Base-by-base conservation (phyloP, 2,329 filamentous ascomycete species). In the Xylariomycetidae sp. region DNA sequence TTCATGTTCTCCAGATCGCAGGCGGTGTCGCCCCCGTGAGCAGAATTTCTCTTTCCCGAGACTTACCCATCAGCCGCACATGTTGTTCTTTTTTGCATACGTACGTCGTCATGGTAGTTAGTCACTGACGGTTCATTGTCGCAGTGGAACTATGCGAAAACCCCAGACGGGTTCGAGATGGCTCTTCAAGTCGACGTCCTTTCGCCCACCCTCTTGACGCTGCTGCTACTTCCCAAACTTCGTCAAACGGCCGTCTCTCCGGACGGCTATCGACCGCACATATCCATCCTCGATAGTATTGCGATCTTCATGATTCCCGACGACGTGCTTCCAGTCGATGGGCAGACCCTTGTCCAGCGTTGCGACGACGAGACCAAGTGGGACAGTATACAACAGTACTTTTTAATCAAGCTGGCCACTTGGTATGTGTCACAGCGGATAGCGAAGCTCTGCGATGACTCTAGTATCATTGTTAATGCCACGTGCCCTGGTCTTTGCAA, bases 401-500 rank as follows among this genome's bases (percentile, higher is more conserved):
- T 23, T 23, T 23, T 23, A n/a, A 27, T 20, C 25, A 19, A 31
- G 5, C 20, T 17, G 20, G 20, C 20, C 8, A 23, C 20, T 8
- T 23, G 20, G 20, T 23, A 23, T n/a, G 20, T 23, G 8, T 8
- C 20, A 8, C 8, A 23, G n/a, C 8, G 8, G 8, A n/a, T 23
- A n/a, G 20, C 20, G 20, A n/a, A 23, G 20, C 8, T 23, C 20
- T 23, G 20, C 20, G n/a, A 23, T n/a, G 20, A 23, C 20, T 23
- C 20, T 8, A n/a, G n/a, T n/a, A 23, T 23, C 20, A 23, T 23
- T n/a, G 20, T 23, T 16, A 36, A 36, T 5, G 37, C 37, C 2
- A 13, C 19, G 6, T 40, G 33, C 25, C 37, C 37, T 2, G 37
- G 37, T 10, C 26, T 40, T 4, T 40, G 37, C 27, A 40, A 36